phyloP scores from a whole-genome alignment of 805 yeast genomes.

The Isabelozyma gotoi region DNA sequence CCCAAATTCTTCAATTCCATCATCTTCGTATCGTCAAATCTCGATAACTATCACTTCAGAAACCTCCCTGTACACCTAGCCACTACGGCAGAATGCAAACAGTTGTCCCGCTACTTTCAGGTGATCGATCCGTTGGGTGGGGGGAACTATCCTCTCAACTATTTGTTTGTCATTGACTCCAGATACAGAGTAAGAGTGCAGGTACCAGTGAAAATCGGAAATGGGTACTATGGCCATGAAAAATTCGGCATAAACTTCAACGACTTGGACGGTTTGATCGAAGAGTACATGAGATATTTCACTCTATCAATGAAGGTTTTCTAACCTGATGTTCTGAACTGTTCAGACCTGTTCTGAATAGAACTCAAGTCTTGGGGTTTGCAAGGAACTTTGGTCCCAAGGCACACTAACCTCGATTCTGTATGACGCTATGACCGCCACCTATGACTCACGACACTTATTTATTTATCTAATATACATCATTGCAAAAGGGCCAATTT shows the following conservation, averaged over 20 bases:
- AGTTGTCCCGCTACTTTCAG: conserved; percentile 20
- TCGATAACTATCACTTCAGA: conserved; percentile 1
- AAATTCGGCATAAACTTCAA: conserved; percentile 17
- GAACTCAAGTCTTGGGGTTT: too few relatives aligned
- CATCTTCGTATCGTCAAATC: conserved; percentile 17
- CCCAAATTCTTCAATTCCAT: conserved; percentile 5
- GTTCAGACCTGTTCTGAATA: too few relatives aligned
- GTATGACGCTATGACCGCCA: too few relatives aligned
- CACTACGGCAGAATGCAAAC: conserved; percentile 15
- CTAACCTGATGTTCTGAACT: too few relatives aligned
- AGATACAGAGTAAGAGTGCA: conserved; percentile 11
- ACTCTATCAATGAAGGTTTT: background rate
- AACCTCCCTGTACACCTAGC: background rate
- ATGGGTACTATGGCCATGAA: conserved; percentile 15
- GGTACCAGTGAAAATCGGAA: conserved; percentile 16
- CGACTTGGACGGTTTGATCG: conserved; percentile 7
- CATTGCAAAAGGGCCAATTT: conserved; percentile 37
- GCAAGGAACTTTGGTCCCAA: too few relatives aligned
- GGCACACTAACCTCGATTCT: too few relatives aligned
- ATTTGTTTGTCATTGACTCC: conserved; percentile 20
- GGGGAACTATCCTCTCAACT: conserved; percentile 33
- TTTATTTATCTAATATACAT: background rate
- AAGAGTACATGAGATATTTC: conserved; percentile 7
- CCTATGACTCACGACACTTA: background rate
- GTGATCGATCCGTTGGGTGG: conserved; percentile 37